Evolutionary conservation across 331 rosid genomes (phyloP), one percentile per base, ranked within the genome.

Genomic region (Malus hybrid): DNA sequence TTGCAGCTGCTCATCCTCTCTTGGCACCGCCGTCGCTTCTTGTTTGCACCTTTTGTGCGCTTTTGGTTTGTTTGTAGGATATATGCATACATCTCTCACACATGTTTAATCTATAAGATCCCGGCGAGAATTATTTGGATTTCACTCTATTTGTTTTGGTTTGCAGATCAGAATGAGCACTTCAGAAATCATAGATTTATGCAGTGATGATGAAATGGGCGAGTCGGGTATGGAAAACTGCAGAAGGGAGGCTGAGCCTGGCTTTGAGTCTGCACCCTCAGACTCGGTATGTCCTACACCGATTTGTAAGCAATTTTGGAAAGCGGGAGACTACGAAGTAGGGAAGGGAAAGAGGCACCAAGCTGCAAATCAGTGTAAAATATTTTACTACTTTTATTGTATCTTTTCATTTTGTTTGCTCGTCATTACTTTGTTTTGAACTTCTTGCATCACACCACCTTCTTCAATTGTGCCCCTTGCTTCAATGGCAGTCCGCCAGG

Each of bases 241-340:
- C 80, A 27, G 81, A 80, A 63, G 11, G 67, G 39, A 31, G 68
- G 16, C 18, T 81, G 91, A 87, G 63, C 8, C 89, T 0, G 86
- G 79, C 34, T 73, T 80, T 71, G 80, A 82, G 62, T 89, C 87
- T 24, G 31, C 85, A 71, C 76, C 86, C 5, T 31, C 83, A 67
- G 76, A 84, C 8, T 60, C 85, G 20, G 34, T 65, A 48, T 64
- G 86, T 77, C 83, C 81, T 12, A 88, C 96, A 39, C 95, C 92
- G 7, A 28, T 91, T 46, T 83, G 83, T 81, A 85, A 91, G 59
- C 84, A 85, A 36, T 93, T 90, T 52, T 93, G 97, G 97, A 90
- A 85, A 78, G 93, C 97, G 67, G 98, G 93, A 66, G 77, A 75
- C 78, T 76, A 86, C 36, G 84, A 90, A 79, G 77, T 46, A 79